Base-by-base conservation (phyloP, 2,329 filamentous ascomycete genomes). In the Pyricularia pennisetigena region DNA sequence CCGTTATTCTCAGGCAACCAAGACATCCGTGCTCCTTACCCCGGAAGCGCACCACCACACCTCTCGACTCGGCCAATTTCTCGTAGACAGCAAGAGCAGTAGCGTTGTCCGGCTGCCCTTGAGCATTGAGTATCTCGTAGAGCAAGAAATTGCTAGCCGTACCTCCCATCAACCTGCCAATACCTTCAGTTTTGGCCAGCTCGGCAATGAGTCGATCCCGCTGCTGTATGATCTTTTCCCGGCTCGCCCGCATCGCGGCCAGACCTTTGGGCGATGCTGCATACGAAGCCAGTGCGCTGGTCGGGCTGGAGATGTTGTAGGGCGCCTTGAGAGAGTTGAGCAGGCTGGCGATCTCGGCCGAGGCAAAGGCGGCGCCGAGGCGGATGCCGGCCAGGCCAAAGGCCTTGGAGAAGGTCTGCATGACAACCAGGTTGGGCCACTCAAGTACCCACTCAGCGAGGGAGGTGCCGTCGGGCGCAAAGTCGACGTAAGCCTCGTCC, bases 351-450 rank as follows among this genome's bases (percentile, higher is more conserved):
- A 99, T 89, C 6, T 88, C 84, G 0, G 88, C 83, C 10, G 88
- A 86, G 5, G 92, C 86, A 76, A 97, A 99, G 0, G 92, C 93
- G 8, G 89, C 91, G 64, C 95, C 95, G 0, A 99, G 84, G 20
- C 95, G 86, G 76, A 99, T 97, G 66, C 94, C 95, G 4, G 95
- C 95, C 75, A 99, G 86, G 30, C 95, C 95, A 75, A 99, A 99
- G 0, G 93, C 95, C 79, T 99, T 99, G 74, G 92, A 97, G n/a
- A 98, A 85, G 0, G 95, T 99, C 82, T 99, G 95, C 92, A 98
- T 93, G 69, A 99, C 94, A 23, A 97, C 93, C 29, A 99, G 83
- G 78, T 99, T 99, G 66, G 94, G 94, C 87, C 92, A 96, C 75
- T 97, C 93, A 49, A 86, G 83, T 0, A 97, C 94, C 90, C 92